Evolutionary conservation across 805 yeast genomes (phyloP), one percentile per base, ranked within the genome.

Genomic region (Groenewaldozyma salmanticensis): DNA sequence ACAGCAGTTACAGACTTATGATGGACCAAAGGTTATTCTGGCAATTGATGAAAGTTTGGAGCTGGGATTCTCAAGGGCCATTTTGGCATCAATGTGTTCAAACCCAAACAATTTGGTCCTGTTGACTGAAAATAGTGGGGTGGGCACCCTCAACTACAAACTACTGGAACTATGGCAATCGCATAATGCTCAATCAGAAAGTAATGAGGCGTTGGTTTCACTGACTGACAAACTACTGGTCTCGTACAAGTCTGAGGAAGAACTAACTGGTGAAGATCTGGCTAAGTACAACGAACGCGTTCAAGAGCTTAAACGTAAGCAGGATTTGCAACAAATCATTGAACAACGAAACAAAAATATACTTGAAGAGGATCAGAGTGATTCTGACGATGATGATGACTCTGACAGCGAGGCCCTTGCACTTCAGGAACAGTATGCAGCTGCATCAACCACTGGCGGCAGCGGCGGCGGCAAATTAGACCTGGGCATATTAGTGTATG

Each of bases 61-160:
- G 35, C 70, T 67, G 33, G 95, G 95, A 66, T 22, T 66, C 74
- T 39, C 71, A 58, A 44, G 70, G 61, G 41, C 61, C 7, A 37
- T 61, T 2, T 67, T 66, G 45, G 52, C 57, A n/a, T 46, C 51
- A 4, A 34, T 87, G 16, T 80, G 92, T 52, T 67, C 67, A 9
- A 77, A 74, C 48, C 81, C 77, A 21, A 74, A 73, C 41, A 77
- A 83, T 1, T 77, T 94, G 0, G 68, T 88, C 1, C 64, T 92
- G 1, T 56, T 92, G 41, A 86, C 96, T 0, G 94, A 86, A 49
- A 68, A 70, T 44, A 67, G 81, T 0, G 67, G 67, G 1, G 53
- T 52, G 3, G 60, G 67, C 6, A 67, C 82, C 16, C 54, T 76
- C 4, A 76, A 74, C 17, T 61, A 68, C 20, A 65, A 67, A 32